Evolutionary conservation across 805 yeast genomes (phyloP).

Genomic region (Ogataea pini): DNA sequence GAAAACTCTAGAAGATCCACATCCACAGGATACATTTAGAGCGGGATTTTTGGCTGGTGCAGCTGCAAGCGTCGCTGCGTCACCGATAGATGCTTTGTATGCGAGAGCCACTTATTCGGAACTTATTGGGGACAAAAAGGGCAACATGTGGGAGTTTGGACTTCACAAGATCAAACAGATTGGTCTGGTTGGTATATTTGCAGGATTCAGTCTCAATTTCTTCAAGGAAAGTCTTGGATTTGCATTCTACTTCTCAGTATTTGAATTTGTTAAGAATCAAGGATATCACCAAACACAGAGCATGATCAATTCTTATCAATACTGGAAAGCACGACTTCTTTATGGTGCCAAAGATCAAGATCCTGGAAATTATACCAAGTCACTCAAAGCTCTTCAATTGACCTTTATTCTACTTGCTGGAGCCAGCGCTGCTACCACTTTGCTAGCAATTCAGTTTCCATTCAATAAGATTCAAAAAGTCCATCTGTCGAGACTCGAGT

Average conservation of each 20-base stretch:
- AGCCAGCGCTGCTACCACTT: conserved; percentile 76
- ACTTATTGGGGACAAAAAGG: conserved; percentile 63
- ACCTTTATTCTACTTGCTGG: conserved; percentile 80
- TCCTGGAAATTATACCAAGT: conserved; percentile 24
- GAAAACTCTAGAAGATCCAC: conserved; percentile 30
- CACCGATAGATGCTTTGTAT: conserved; percentile 90
- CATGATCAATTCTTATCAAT: conserved; percentile 42
- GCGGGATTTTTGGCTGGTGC: conserved; percentile 89
- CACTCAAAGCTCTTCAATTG: conserved; percentile 55
- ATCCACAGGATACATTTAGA: conserved; percentile 58
- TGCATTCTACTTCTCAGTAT: conserved; percentile 79
- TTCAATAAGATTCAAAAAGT: conserved; percentile 75
- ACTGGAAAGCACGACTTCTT: conserved; percentile 36
- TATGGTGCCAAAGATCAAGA: conserved; percentile 19
- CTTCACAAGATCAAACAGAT: conserved; percentile 64
- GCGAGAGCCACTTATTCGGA: conserved; percentile 79
- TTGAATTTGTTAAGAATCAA: conserved; percentile 75
- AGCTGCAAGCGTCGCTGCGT: conserved; percentile 85
- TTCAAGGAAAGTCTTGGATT: conserved; percentile 81
- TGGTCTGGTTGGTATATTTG: conserved; percentile 83
- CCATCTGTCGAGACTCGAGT: conserved; percentile 77
- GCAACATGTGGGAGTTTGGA: conserved; percentile 78
- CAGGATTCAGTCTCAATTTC: conserved; percentile 79
- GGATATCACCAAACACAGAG: conserved; percentile 51
- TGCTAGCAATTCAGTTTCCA: conserved; percentile 83